Conservation (phyloP, 2,329 filamentous ascomycete species). For the Diaporthe vaccinii region DNA sequence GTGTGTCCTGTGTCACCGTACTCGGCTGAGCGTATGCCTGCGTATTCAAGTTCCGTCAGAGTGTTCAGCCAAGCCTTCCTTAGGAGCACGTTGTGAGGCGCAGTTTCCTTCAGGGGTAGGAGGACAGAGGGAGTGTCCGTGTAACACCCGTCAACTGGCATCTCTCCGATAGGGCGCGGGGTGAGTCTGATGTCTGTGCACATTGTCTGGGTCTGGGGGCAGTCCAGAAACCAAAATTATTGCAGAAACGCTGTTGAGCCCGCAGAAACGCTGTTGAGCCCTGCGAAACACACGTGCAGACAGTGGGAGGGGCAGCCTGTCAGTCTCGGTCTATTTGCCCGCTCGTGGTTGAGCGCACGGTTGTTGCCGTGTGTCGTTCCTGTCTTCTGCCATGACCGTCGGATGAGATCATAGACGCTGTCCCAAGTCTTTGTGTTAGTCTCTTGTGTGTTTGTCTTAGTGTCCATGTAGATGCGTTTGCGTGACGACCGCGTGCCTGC, state of each 20-base stretch:
- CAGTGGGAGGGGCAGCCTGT: background rate
- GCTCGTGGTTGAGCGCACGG: background rate
- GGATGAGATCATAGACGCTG: background rate
- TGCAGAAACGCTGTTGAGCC: background rate
- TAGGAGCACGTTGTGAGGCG: slow-evolving; percentile 24
- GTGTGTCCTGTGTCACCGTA: slow-evolving; percentile 26
- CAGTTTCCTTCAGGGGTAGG: slow-evolving; percentile 27
- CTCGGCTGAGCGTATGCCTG: background rate
- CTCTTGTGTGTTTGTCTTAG: background rate
- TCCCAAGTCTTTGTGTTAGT: background rate
- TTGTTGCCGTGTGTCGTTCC: background rate
- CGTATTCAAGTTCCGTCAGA: slow-evolving; percentile 16
- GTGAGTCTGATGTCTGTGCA: background rate
- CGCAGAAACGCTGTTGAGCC: background rate
- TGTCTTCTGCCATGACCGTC: background rate
- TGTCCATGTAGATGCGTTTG: background rate
- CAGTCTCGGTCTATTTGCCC: too few species aligned
- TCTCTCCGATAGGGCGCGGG: background rate
- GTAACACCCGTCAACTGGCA: background rate
- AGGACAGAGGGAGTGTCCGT: background rate
- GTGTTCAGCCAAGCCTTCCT: slow-evolving; percentile 9
- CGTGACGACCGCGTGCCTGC: background rate
- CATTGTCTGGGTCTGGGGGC: background rate
- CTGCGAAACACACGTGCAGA: slow-evolving; percentile 1
- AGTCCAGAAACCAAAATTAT: background rate